Conservation (phyloP, 192 early-diverging fungal species). For the Gamsiella multidivaricata region DNA sequence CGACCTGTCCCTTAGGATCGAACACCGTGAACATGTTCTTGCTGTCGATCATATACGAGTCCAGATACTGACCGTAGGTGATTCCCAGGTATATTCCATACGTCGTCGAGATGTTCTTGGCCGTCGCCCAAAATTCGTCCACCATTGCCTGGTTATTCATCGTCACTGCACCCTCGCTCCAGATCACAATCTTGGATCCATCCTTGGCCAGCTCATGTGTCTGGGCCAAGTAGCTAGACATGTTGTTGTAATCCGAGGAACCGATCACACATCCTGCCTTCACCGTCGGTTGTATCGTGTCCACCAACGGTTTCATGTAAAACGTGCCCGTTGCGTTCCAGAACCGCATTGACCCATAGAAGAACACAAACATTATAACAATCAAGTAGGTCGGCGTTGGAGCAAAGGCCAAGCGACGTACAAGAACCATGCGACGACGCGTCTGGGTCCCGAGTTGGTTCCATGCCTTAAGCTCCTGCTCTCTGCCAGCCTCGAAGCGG, state of each 20-base stretch:
- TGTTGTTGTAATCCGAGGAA: background rate
- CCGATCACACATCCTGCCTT: slow-evolving; percentile 47
- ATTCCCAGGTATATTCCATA: slow-evolving; percentile 45
- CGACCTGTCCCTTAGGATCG: slow-evolving; percentile 31
- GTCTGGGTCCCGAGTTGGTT: background rate
- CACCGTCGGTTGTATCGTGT: slow-evolving; percentile 34
- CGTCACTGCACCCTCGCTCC: slow-evolving; percentile 24
- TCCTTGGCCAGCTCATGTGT: slow-evolving; percentile 30
- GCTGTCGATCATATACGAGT: background rate
- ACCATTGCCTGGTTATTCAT: background rate
- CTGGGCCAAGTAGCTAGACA: slow-evolving; percentile 27
- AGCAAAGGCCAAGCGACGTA: slow-evolving; percentile 14
- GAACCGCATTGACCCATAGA: slow-evolving; percentile 49
- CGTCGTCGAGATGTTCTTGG: slow-evolving; percentile 32
- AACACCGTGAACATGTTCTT: slow-evolving; percentile 57
- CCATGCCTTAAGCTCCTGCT: slow-evolving; percentile 6
- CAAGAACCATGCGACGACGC: background rate
- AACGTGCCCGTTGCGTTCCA: slow-evolving; percentile 47
- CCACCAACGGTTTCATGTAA: slow-evolving; percentile 19
- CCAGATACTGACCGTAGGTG: slow-evolving; percentile 30
- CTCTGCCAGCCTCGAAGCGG: slow-evolving; percentile 6
- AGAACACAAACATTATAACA: slow-evolving; percentile 17
- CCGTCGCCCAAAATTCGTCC: background rate
- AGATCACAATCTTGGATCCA: slow-evolving; percentile 50
- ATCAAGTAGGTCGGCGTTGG: slow-evolving; percentile 40